phyloP scores from a whole-genome alignment of 371 early-diverging fungal genomes.

The Zychaea mexicana region DNA sequence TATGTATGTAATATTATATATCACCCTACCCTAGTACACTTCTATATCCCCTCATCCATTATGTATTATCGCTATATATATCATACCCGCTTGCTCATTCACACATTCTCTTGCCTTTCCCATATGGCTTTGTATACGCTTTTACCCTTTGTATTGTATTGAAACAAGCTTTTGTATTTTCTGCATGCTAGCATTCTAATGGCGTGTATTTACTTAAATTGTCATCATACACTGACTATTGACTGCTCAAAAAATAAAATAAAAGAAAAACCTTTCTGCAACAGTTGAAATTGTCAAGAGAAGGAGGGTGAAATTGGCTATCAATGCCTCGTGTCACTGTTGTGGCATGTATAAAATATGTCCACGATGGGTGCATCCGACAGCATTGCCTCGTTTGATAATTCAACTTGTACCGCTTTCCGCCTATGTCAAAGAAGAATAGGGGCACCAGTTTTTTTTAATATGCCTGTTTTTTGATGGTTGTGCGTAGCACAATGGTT shows the following conservation, averaged over 20 bases:
- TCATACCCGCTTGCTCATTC: background rate
- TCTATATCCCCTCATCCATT: background rate
- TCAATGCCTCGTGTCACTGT: background rate
- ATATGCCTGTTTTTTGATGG: slow-evolving; percentile 1
- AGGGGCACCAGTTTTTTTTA: background rate
- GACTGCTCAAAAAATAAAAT: background rate
- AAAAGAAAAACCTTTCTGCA: background rate
- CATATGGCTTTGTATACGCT: background rate
- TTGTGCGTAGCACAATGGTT: background rate
- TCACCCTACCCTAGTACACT: background rate
- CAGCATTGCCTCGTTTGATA: too few relatives aligned
- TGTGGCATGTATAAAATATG: background rate
- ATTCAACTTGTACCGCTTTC: too few relatives aligned
- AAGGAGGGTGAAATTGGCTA: too few relatives aligned
- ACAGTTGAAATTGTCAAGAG: too few relatives aligned
- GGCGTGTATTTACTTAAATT: slow-evolving; percentile 4
- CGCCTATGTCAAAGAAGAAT: too few relatives aligned
- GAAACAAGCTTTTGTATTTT: background rate
- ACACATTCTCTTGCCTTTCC: too few relatives aligned
- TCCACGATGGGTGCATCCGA: too few relatives aligned
- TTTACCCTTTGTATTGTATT: background rate
- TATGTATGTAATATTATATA: background rate
- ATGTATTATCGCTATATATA: background rate
- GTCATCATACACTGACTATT: background rate
- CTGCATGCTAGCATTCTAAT: background rate